phyloP scores from a whole-genome alignment of 1,284 basidiomycete species.

The Ceratobasidium sp. region DNA sequence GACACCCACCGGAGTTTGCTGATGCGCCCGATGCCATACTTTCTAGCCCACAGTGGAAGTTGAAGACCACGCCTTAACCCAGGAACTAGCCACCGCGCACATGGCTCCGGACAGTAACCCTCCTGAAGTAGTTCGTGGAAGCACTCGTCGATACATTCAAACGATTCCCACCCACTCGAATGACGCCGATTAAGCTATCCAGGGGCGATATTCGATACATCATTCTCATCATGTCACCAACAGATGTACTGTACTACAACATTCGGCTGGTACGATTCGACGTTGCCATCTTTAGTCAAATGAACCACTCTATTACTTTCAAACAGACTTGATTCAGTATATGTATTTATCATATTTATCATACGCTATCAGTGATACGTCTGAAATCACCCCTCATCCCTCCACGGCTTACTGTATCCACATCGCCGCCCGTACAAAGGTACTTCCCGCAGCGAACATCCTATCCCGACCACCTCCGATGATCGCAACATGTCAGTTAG shows the following conservation, averaged over 20 bases:
- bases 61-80: neutral
- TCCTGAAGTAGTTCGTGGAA: neutral
- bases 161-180: conserved; percentile 3
- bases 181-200: conserved; percentile 7
- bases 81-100: neutral
- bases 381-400: conserved; percentile 2
- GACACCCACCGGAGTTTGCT: conserved; percentile 5
- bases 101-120: neutral
- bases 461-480: neutral
- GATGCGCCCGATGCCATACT: neutral
- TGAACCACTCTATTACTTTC: neutral
- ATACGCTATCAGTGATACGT: neutral
- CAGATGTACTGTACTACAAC: neutral
- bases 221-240: neutral
- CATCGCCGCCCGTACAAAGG: conserved; percentile 17
- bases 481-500: neutral
- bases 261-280: neutral
- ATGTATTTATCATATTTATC: neutral
- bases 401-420: neutral
- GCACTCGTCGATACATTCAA: neutral
- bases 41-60: neutral
- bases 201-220: neutral
- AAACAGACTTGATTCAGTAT: too few species aligned
- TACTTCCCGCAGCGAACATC: neutral
- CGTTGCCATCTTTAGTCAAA: neutral